A percentile compares a stretch with the other conserved stretches of the same genome.
Conservation (phyloP, 495 filamentous ascomycete genomes). For the Tuber brumale region DNA sequence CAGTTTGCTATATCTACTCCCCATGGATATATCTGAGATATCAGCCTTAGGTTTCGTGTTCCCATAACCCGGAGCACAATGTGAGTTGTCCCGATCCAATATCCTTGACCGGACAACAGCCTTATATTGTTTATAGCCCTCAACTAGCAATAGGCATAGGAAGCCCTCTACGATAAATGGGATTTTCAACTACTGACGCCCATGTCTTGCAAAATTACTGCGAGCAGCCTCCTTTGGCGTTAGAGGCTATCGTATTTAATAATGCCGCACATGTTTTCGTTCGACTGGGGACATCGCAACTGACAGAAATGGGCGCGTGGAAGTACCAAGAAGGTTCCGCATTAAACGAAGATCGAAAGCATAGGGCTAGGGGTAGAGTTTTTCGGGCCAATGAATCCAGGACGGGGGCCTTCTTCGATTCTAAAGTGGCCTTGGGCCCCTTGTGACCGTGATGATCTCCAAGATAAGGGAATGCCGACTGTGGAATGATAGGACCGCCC, state of each 20-base stretch:
- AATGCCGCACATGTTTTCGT: neutral
- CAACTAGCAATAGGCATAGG: neutral
- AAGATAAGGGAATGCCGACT: neutral
- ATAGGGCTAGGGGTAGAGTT: neutral
- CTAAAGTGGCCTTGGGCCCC: neutral
- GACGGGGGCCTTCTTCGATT: neutral
- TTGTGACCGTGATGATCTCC: neutral
- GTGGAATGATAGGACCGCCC: neutral
- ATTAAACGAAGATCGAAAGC: neutral
- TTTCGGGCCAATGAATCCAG: neutral
- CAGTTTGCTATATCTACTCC: neutral
- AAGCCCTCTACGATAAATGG: neutral
- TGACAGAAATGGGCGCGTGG: neutral
- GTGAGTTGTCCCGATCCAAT: neutral
- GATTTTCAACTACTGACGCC: neutral
- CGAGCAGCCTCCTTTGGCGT: neutral
- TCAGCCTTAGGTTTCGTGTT: neutral
- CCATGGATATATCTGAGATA: neutral
- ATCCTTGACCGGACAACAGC: neutral
- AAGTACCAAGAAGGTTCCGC: neutral
- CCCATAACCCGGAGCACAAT: neutral
- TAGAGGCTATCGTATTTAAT: neutral
- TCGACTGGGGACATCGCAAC: neutral
- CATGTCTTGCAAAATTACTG: neutral
- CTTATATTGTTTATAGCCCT: neutral